A percentile compares a stretch with the other conserved stretches of the same genome.
phyloP scores from a whole-genome alignment of 176 grass and related monocot genomes.

The Echinochloa phyllopogon region DNA sequence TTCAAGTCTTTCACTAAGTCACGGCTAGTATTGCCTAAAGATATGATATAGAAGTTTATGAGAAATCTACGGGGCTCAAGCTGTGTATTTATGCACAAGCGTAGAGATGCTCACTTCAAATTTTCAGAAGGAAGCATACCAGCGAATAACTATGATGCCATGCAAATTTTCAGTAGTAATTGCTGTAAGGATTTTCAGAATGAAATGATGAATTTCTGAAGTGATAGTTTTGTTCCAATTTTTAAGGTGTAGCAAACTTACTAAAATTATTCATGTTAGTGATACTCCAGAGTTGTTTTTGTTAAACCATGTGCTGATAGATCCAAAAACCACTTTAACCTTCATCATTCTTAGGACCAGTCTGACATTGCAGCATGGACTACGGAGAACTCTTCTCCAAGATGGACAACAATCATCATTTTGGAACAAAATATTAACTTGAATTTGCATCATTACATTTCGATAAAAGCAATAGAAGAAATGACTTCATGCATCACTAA shows the following conservation, averaged over 20 bases:
- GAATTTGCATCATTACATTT: conserved; percentile 6
- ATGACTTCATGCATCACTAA: neutral
- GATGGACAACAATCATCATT: neutral
- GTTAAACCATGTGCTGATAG: neutral
- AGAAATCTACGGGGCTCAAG: neutral
- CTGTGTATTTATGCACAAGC: neutral
- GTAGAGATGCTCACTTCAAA: neutral
- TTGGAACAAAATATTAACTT: neutral
- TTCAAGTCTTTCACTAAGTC: neutral
- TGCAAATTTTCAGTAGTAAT: neutral
- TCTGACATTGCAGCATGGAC: conserved; percentile 21
- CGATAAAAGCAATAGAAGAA: neutral
- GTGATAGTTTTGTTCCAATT: neutral
- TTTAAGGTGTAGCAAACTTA: neutral
- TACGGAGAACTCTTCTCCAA: conserved; percentile 9
- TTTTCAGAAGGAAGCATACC: neutral
- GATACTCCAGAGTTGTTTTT: neutral
- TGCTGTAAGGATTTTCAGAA: neutral
- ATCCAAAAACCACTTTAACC: neutral
- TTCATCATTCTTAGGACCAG: neutral
- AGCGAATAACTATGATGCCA: neutral
- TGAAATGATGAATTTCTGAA: conserved; percentile 4
- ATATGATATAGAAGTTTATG: neutral
- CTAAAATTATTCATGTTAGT: neutral
- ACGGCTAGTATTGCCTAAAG: neutral